A percentile compares a stretch with the other conserved stretches of the same genome.
These are phyloP conservation scores for Aphanomyces invadans DNA, from an alignment of 352 stramenopile genomes.

Conservation along the genomic window DNA sequence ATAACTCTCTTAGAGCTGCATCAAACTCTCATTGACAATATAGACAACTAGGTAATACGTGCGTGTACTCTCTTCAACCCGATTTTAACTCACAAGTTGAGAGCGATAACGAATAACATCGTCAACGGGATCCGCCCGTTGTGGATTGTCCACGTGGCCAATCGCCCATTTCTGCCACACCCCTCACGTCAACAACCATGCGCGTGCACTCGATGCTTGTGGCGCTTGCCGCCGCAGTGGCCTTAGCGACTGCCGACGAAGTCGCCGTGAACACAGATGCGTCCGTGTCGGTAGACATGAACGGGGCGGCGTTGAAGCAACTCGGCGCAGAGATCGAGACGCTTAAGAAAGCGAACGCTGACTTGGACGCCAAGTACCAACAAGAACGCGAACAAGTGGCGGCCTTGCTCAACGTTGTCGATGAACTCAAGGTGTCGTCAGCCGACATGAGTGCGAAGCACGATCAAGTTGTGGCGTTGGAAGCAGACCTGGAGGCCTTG, in stretches of 20 bases:
- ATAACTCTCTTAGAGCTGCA: background rate
- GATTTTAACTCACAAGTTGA: background rate
- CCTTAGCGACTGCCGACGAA: background rate
- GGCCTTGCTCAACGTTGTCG: background rate
- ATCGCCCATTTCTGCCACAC: background rate
- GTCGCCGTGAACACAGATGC: background rate
- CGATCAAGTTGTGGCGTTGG: background rate
- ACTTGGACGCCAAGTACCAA: constrained; percentile 7
- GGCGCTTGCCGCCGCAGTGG: background rate
- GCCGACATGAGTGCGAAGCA: background rate
- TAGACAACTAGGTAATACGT: background rate
- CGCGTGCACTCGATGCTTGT: background rate
- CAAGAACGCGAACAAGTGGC: constrained; percentile 3
- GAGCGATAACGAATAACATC: background rate
- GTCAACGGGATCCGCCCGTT: background rate
- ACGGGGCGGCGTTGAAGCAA: background rate
- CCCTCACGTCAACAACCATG: background rate
- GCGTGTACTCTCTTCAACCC: background rate
- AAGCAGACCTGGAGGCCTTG: constrained; percentile 1
- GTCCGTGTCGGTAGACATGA: background rate
- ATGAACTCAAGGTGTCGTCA: background rate
- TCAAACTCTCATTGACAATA: background rate
- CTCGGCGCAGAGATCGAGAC: background rate
- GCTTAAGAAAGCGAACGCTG: background rate
- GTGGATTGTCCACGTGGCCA: background rate